Conservation (phyloP, 1,139 yeast species). For the Pichia sp. region DNA sequence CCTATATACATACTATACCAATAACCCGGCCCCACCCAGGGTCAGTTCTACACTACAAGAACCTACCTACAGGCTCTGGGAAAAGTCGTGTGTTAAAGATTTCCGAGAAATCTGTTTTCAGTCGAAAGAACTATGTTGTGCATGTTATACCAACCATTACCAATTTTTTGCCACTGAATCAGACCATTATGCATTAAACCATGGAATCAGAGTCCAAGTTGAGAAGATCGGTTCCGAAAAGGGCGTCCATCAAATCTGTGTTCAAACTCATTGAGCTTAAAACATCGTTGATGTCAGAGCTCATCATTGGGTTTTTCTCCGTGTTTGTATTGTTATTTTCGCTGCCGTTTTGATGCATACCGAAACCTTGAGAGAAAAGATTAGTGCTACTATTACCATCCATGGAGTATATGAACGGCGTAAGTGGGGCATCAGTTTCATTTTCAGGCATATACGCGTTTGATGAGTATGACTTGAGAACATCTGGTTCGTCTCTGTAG, state of each 20-base stretch:
- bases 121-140: not conserved
- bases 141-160: not conserved
- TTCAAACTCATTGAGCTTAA: slow-evolving; percentile 28
- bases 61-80: too few species aligned
- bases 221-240: slow-evolving; percentile 29
- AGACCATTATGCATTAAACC: not conserved
- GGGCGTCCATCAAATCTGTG: slow-evolving; percentile 31
- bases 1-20: not conserved
- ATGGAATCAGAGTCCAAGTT: slow-evolving; percentile 1
- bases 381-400: slow-evolving; percentile 1
- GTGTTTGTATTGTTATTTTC: slow-evolving; percentile 3
- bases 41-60: not conserved
- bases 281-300: slow-evolving; percentile 22
- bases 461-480: not conserved
- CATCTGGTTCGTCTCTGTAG: not conserved
- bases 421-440: not conserved
- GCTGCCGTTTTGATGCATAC: slow-evolving; percentile 4
- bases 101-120: not conserved
- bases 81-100: not conserved
- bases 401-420: not conserved
- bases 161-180: not conserved
- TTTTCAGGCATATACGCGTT: not conserved
- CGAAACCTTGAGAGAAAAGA: slow-evolving; percentile 2
- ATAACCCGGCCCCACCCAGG: not conserved
- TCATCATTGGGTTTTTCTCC: not conserved